Percentiles rank a stretch among this genome's conserved stretches.
Evolutionary conservation across 495 filamentous ascomycete species (phyloP).

Genomic region (Pseudomonodictys pantanalensis): DNA sequence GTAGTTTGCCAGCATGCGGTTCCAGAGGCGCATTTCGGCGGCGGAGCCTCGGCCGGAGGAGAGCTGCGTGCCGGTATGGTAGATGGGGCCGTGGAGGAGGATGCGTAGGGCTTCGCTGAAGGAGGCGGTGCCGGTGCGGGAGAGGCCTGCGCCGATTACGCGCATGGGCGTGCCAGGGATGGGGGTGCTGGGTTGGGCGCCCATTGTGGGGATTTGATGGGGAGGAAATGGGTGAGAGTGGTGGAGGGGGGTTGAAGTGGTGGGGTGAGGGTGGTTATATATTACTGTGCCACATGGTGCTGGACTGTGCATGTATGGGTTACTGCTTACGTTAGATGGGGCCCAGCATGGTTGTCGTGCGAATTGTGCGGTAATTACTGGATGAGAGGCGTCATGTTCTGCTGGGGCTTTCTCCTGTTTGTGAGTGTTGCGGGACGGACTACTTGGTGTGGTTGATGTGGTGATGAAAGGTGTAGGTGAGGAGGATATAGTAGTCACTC

Average conservation of each 20-base stretch:
- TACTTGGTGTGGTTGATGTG: no score
- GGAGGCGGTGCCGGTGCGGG: conserved; percentile 53
- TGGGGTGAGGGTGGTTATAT: background rate
- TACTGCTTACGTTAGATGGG: no score
- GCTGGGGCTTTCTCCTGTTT: no score
- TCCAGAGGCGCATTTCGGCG: conserved; percentile 14
- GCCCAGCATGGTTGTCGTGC: no score
- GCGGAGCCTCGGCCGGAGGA: conserved; percentile 34
- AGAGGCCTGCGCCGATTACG: conserved; percentile 52
- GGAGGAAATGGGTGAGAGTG: background rate
- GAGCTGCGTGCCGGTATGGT: conserved; percentile 41
- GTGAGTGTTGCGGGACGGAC: no score
- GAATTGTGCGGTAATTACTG: no score
- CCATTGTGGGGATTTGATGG: background rate
- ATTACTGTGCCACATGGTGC: background rate
- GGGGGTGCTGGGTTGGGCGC: background rate
- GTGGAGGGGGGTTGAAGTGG: background rate
- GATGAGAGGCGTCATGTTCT: no score
- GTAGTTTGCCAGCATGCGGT: conserved; percentile 7
- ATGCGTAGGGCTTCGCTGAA: conserved; percentile 48
- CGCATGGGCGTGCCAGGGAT: conserved; percentile 31
- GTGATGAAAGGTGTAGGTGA: no score
- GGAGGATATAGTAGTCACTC: no score
- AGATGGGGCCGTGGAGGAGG: conserved; percentile 43
- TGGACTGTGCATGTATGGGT: no score